Percentiles rank a stretch among this genome's conserved stretches.
phyloP scores from a whole-genome alignment of 2,329 filamentous ascomycete species.

The Calonectria henricotiae region DNA sequence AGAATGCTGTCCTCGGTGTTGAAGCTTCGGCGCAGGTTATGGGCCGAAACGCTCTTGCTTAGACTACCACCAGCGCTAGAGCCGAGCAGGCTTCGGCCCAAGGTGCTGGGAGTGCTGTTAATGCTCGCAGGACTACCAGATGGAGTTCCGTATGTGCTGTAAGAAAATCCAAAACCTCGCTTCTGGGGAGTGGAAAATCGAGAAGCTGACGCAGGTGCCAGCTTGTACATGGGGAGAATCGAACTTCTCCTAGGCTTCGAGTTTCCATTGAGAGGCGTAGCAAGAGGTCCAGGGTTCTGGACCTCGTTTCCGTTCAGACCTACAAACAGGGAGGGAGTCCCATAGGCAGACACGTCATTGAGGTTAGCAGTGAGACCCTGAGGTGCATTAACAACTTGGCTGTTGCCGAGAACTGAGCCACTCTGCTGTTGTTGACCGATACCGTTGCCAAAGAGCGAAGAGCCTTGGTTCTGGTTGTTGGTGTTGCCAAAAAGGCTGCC shows the following conservation, averaged over 20 bases:
- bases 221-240: constrained; percentile 88
- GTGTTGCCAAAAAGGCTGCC: constrained; percentile 71
- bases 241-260: constrained; percentile 83
- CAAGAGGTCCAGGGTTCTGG: constrained; percentile 88
- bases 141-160: constrained; percentile 92
- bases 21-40: constrained; percentile 86
- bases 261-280: constrained; percentile 87
- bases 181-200: constrained; percentile 89
- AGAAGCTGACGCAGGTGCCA: constrained; percentile 85
- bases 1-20: constrained; percentile 90
- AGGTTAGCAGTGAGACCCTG: constrained; percentile 84
- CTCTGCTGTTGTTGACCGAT: constrained; percentile 67
- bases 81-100: constrained; percentile 77
- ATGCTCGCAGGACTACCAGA: constrained; percentile 78
- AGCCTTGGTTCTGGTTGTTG: constrained; percentile 63
- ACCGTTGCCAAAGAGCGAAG: constrained; percentile 64
- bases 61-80: constrained; percentile 81
- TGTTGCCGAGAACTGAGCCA: constrained; percentile 75
- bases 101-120: constrained; percentile 77
- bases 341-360: constrained; percentile 89
- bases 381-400: constrained; percentile 67
- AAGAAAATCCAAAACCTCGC: constrained; percentile 91
- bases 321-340: constrained; percentile 88
- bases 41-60: constrained; percentile 90
- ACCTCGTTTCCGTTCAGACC: constrained; percentile 76